These are phyloP conservation scores for Leishmania arabica DNA, from an alignment of 208 protist genomes.

Conservation along the genomic window DNA sequence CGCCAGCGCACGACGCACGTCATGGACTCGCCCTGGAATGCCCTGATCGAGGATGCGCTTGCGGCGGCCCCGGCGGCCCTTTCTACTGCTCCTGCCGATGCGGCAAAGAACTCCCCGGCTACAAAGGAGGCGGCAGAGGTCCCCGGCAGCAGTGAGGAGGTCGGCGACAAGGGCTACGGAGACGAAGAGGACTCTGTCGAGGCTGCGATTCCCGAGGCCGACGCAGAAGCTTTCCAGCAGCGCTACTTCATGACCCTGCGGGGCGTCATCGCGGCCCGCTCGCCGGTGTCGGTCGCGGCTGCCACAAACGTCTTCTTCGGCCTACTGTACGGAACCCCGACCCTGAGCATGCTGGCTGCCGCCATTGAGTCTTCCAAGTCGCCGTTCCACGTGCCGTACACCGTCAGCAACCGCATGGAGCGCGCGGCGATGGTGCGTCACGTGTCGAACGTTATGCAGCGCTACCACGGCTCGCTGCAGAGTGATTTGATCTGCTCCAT, in stretches of 20 bases:
- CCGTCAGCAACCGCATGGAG: conserved; percentile 43
- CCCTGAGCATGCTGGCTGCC: conserved; percentile 67
- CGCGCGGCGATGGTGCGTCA: conserved; percentile 19
- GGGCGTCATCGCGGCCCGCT: conserved; percentile 64
- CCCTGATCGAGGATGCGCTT: conserved; percentile 39
- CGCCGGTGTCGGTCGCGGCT: conserved; percentile 58
- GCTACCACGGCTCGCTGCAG: conserved; percentile 52
- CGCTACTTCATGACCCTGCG: conserved; percentile 67
- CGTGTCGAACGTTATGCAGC: conserved; percentile 53
- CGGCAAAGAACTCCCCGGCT: not conserved
- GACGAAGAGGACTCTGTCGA: conserved; percentile 20
- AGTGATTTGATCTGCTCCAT: conserved; percentile 68
- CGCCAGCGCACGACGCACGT: conserved; percentile 27
- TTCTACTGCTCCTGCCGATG: not conserved
- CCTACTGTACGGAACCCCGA: conserved; percentile 67
- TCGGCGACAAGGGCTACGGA: not conserved
- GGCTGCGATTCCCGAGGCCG: conserved; percentile 2
- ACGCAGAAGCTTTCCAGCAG: conserved; percentile 27
- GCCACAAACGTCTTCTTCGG: conserved; percentile 75
- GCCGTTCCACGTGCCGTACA: conserved; percentile 74
- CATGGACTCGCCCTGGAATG: conserved; percentile 44
- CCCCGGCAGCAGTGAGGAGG: conserved; percentile 1
- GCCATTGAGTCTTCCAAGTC: conserved; percentile 63
- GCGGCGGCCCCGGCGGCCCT: not conserved
- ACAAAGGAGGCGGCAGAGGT: not conserved